phyloP scores from a whole-genome alignment of 192 early-diverging fungal genomes.

The Umbelopsis sp. region DNA sequence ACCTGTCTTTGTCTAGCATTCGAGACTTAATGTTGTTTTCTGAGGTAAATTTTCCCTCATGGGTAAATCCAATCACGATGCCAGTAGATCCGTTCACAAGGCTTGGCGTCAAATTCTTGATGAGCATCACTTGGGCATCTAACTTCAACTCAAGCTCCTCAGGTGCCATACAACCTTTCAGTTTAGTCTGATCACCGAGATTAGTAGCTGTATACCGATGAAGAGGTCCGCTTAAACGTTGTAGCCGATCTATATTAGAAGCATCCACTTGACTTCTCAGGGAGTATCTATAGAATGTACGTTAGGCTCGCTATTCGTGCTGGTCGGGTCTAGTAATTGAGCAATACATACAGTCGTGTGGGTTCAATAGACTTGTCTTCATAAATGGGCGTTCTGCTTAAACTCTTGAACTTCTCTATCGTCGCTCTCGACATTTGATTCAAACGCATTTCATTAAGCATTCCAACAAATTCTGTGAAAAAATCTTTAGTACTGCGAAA shows the following conservation, averaged over 20 bases:
- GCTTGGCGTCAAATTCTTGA: conserved; percentile 66
- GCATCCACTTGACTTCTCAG: conserved; percentile 75
- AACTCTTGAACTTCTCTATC: conserved; percentile 47
- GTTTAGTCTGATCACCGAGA: conserved; percentile 33
- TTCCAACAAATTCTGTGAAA: conserved; percentile 63
- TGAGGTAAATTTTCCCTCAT: conserved; percentile 24
- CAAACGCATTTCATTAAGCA: conserved; percentile 87
- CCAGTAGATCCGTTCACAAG: conserved; percentile 87
- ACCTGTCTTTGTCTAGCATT: conserved; percentile 4
- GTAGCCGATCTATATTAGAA: conserved; percentile 64
- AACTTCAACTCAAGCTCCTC: conserved; percentile 67
- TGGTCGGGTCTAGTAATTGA: background rate
- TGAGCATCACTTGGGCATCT: conserved; percentile 86
- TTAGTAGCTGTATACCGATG: conserved; percentile 56
- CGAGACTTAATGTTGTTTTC: background rate
- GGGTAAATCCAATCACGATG: conserved; percentile 53
- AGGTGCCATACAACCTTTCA: conserved; percentile 62
- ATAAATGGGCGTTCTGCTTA: conserved; percentile 56
- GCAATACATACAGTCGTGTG: conserved; percentile 66
- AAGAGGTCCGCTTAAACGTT: conserved; percentile 51
- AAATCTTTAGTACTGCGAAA: background rate
- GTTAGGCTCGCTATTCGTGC: background rate
- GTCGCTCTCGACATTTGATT: conserved; percentile 65
- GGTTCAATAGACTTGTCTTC: conserved; percentile 62
- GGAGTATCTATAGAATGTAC: conserved; percentile 44